Evolutionary conservation across 73 alveolate species (phyloP).

Genomic region (Symbiodinium pilosum): DNA sequence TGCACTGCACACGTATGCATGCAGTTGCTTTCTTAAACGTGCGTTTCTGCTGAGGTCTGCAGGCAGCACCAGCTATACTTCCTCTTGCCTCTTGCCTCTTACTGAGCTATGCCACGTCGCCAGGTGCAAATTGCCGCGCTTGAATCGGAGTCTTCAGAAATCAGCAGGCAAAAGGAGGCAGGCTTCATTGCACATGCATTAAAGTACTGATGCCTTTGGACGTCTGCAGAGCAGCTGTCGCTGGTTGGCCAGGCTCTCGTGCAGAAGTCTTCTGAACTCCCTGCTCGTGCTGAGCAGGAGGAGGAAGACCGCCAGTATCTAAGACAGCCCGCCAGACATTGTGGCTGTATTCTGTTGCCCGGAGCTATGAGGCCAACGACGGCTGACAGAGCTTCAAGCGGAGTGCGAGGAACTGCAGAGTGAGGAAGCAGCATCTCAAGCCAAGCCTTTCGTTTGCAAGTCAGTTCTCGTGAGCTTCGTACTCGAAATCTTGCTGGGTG

Average conservation of each 20-base stretch:
- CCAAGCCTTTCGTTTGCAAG: conserved; percentile 4
- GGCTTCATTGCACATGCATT: background rate
- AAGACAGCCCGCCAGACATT: background rate
- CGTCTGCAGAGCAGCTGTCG: background rate
- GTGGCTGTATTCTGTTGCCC: background rate
- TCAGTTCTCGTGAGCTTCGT: no score
- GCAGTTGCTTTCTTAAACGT: background rate
- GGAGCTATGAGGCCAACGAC: conserved; percentile 21
- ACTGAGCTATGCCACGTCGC: no score
- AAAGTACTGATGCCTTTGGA: background rate
- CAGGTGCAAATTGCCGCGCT: conserved; percentile 67
- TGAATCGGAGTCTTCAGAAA: conserved; percentile 34
- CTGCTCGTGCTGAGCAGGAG: conserved; percentile 44
- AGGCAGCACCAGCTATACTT: background rate
- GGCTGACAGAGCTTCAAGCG: conserved; percentile 34
- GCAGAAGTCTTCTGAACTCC: conserved; percentile 47
- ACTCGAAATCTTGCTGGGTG: no score
- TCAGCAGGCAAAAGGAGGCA: conserved; percentile 73
- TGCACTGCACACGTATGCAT: background rate
- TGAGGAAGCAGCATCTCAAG: conserved; percentile 61
- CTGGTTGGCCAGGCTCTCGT: background rate
- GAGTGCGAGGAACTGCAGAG: conserved; percentile 36
- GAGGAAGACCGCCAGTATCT: conserved; percentile 24
- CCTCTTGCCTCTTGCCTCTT: no score
- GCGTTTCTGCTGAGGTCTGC: background rate